Evolutionary conservation across 2,329 filamentous ascomycete species (phyloP).

Genomic region (Leptographium flavum): DNA sequence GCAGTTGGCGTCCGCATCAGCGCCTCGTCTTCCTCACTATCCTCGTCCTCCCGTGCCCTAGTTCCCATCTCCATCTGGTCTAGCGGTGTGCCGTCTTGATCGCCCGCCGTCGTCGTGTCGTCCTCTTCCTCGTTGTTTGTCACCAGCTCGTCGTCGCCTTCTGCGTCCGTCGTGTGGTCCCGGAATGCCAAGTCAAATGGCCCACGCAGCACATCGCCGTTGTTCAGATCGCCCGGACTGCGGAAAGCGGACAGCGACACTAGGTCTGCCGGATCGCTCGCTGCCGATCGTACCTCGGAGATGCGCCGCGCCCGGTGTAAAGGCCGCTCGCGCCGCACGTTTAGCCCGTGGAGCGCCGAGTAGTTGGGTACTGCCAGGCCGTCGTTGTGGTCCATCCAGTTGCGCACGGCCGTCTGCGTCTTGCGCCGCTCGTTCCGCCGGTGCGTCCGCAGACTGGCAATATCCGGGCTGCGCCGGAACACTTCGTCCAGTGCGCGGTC

Average conservation of each 20-base stretch:
- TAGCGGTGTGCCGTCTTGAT: neutral
- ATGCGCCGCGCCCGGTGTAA: conserved; percentile 31
- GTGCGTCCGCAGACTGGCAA: conserved; percentile 43
- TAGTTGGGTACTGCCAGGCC: conserved; percentile 35
- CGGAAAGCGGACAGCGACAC: conserved; percentile 30
- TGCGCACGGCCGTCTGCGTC: conserved; percentile 67
- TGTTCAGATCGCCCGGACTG: conserved; percentile 10
- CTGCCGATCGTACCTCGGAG: conserved; percentile 43
- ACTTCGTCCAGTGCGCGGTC: conserved; percentile 85
- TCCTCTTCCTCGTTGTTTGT: conserved; percentile 60
- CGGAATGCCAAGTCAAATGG: conserved; percentile 27
- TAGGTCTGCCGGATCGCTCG: conserved; percentile 51
- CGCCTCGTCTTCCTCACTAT: conserved; percentile 29
- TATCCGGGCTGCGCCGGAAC: conserved; percentile 60
- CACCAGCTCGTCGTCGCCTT: conserved; percentile 80
- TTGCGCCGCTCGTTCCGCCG: conserved; percentile 52
- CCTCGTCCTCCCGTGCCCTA: conserved; percentile 16
- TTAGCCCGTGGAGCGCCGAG: conserved; percentile 35
- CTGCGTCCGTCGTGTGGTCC: conserved; percentile 65
- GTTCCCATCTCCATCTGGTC: neutral
- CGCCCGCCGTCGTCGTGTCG: conserved; percentile 7
- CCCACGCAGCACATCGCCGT: neutral
- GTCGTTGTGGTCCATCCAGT: conserved; percentile 73
- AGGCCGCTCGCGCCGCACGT: conserved; percentile 29
- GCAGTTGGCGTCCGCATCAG: conserved; percentile 41